These are phyloP conservation scores for Fusarium brachygibbosum DNA, from an alignment of 2,329 filamentous ascomycete species.

Conservation along the genomic window DNA sequence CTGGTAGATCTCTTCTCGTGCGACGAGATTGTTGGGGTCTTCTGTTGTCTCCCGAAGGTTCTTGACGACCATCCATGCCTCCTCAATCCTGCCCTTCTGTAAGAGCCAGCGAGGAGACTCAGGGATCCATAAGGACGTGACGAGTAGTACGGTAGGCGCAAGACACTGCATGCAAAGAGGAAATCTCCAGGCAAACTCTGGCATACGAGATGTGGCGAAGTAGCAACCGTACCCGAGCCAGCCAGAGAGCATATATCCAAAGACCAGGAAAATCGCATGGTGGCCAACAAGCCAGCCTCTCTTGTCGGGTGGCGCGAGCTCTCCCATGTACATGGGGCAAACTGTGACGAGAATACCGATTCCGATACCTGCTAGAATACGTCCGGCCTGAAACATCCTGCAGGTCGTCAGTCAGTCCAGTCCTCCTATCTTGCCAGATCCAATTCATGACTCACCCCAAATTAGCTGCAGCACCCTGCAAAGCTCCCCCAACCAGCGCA, in stretches of 20 bases:
- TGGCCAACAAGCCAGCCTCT: slow-evolving; percentile 65
- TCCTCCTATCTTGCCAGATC: not conserved
- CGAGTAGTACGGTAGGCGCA: slow-evolving; percentile 54
- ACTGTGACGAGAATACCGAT: slow-evolving; percentile 55
- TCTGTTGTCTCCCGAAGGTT: slow-evolving; percentile 49
- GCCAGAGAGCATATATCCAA: slow-evolving; percentile 60
- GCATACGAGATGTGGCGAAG: slow-evolving; percentile 44
- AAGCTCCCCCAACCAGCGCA: slow-evolving; percentile 60
- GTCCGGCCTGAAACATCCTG: slow-evolving; percentile 57
- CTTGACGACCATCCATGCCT: slow-evolving; percentile 60
- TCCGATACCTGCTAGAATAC: slow-evolving; percentile 60
- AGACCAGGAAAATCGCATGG: slow-evolving; percentile 60
- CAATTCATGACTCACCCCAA: slow-evolving; percentile 51
- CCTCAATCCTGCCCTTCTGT: slow-evolving; percentile 58
- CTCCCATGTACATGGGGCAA: slow-evolving; percentile 54
- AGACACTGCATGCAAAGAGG: slow-evolving; percentile 58
- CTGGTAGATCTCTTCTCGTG: slow-evolving; percentile 62
- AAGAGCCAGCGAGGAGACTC: slow-evolving; percentile 64
- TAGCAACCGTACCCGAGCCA: slow-evolving; percentile 55
- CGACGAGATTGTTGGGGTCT: slow-evolving; percentile 57
- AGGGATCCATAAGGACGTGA: slow-evolving; percentile 54
- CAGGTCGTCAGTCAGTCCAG: not conserved
- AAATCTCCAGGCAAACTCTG: slow-evolving; percentile 57
- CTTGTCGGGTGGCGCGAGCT: slow-evolving; percentile 54
- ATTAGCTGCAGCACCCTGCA: slow-evolving; percentile 61